Conservation (phyloP, 73 alveolate genomes). For the Stentor coeruleus region DNA sequence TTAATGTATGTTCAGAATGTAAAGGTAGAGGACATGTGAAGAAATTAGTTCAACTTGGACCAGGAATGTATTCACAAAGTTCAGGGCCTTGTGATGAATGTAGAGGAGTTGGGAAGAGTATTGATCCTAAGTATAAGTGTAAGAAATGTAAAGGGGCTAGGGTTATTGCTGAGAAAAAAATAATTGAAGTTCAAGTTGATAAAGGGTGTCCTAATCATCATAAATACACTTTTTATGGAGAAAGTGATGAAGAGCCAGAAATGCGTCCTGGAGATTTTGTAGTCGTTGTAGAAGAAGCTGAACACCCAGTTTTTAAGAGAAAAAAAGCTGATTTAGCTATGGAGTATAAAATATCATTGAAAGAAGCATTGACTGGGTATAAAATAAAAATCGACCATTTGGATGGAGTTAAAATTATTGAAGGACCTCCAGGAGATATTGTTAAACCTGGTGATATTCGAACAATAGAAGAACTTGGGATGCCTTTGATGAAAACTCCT, state of each 20-base stretch:
- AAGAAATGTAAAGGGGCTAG: conserved; percentile 80
- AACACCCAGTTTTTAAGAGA: conserved; percentile 77
- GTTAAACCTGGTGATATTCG: conserved; percentile 82
- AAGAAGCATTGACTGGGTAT: conserved; percentile 86
- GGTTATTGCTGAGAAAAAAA: conserved; percentile 55
- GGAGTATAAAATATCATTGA: conserved; percentile 70
- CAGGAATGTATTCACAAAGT: conserved; percentile 63
- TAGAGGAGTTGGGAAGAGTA: conserved; percentile 79
- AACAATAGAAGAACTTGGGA: conserved; percentile 78
- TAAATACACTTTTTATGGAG: conserved; percentile 63
- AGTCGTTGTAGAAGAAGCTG: conserved; percentile 59
- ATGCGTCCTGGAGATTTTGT: conserved; percentile 70
- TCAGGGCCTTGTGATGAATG: conserved; percentile 87
- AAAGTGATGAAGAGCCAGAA: conserved; percentile 78
- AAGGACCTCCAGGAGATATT: conserved; percentile 82
- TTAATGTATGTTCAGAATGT: conserved; percentile 84
- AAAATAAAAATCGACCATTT: conserved; percentile 65
- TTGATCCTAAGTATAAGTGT: conserved; percentile 76
- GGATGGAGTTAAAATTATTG: conserved; percentile 79
- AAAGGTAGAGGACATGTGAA: conserved; percentile 83
- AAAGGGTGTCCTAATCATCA: conserved; percentile 90
- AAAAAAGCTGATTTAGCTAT: conserved; percentile 88
- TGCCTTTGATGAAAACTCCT: conserved; percentile 79
- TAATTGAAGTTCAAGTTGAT: conserved; percentile 61
- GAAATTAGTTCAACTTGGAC: conserved; percentile 62